Evolutionary conservation across 1,284 basidiomycete species (phyloP).

Genomic region (Ceratobasidium theobromae): DNA sequence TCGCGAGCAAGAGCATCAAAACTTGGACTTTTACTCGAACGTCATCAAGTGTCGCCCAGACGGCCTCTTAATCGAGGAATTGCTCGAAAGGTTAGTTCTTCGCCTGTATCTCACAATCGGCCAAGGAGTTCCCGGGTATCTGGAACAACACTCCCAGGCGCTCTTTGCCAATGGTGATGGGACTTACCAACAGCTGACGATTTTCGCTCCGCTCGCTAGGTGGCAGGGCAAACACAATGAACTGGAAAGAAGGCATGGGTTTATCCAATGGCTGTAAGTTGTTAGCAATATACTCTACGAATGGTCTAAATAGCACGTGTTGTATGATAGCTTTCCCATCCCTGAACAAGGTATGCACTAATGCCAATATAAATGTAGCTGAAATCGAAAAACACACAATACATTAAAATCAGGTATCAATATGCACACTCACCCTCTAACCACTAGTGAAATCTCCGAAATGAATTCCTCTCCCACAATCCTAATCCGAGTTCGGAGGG

Average conservation of each 20-base stretch:
- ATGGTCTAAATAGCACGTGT: not conserved
- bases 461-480: constrained; percentile 59
- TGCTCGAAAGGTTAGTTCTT: constrained; percentile 56
- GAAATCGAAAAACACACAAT: too few species aligned
- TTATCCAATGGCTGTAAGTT: constrained; percentile 72
- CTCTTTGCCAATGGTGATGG: too few species aligned
- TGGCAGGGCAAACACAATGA: constrained; percentile 64
- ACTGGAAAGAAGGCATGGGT: constrained; percentile 69
- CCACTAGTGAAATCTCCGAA: constrained; percentile 59
- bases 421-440: constrained; percentile 62
- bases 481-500: constrained; percentile 55
- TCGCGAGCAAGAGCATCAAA: constrained; percentile 43
- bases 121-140: too few species aligned
- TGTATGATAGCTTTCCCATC: constrained; percentile 58
- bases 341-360: constrained; percentile 55
- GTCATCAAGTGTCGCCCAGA: constrained; percentile 60
- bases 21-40: constrained; percentile 67
- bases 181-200: too few species aligned
- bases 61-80: constrained; percentile 60
- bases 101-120: not conserved
- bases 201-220: too few species aligned
- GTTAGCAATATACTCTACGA: not conserved
- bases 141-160: too few species aligned
- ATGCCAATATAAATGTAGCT: not conserved
- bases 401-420: constrained; percentile 64